phyloP scores from a whole-genome alignment of 2,329 filamentous ascomycete species.

The Aspergillus pseudoviridinutans region DNA sequence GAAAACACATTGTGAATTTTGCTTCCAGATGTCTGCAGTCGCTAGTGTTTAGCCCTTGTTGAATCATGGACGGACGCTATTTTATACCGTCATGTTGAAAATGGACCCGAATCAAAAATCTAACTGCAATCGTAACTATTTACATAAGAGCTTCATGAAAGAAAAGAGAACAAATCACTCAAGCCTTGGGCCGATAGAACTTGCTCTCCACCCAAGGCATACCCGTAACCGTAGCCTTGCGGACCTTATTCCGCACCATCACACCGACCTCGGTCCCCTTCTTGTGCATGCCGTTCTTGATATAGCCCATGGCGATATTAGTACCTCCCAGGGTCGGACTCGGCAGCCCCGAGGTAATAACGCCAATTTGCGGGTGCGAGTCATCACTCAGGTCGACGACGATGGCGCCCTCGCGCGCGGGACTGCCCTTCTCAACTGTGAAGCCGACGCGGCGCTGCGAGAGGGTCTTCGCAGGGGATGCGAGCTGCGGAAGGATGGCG shows the following conservation, averaged over 20 bases:
- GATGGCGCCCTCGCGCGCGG: conserved; percentile 82
- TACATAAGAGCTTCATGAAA: conserved; percentile 1
- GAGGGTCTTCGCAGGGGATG: conserved; percentile 53
- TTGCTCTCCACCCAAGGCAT: conserved; percentile 85
- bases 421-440: conserved; percentile 71
- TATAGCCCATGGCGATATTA: conserved; percentile 96
- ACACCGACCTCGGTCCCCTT: conserved; percentile 76
- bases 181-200: conserved; percentile 54
- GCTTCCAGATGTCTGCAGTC: not conserved
- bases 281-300: conserved; percentile 78
- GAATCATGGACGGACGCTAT: not conserved
- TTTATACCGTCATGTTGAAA: not conserved
- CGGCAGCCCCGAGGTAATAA: conserved; percentile 84
- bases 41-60: not conserved
- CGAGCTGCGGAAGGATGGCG: conserved; percentile 69
- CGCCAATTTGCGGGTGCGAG: conserved; percentile 64
- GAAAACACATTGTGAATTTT: not conserved
- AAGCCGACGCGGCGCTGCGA: conserved; percentile 75
- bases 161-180: not conserved
- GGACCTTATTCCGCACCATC: conserved; percentile 69
- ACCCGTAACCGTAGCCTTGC: conserved; percentile 72
- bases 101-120: not conserved
- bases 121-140: conserved; percentile 1
- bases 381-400: conserved; percentile 59
- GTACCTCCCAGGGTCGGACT: conserved; percentile 73